Percentiles rank a stretch among this genome's conserved stretches.
phyloP scores from a whole-genome alignment of 2,329 filamentous ascomycete species.

The Fonsecaea nubica region DNA sequence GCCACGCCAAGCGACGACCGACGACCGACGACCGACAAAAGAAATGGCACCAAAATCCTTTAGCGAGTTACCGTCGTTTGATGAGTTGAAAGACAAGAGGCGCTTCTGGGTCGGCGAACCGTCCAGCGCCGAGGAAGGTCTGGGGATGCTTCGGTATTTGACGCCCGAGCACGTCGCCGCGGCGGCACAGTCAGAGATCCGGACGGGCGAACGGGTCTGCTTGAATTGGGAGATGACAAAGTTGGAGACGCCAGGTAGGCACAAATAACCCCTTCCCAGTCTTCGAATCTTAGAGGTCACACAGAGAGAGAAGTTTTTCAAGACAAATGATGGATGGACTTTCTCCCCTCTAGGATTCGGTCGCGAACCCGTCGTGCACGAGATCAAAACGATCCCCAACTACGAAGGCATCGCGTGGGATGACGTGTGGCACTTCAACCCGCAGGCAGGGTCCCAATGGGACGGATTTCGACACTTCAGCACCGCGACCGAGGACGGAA shows the following conservation, averaged over 20 bases:
- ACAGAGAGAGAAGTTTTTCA: too few relatives aligned
- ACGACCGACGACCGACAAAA: too few relatives aligned
- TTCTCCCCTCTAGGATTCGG: too few relatives aligned
- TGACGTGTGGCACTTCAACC: constrained; percentile 47
- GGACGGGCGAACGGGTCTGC: neutral
- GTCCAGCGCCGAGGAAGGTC: constrained; percentile 12
- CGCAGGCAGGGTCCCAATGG: constrained; percentile 21
- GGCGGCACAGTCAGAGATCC: constrained; percentile 13
- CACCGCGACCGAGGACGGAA: constrained; percentile 41
- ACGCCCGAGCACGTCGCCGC: neutral
- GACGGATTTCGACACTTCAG: constrained; percentile 24
- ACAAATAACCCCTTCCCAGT: too few relatives aligned
- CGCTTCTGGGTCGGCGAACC: constrained; percentile 14
- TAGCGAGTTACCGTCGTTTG: neutral
- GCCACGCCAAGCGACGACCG: too few relatives aligned
- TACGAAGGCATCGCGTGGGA: constrained; percentile 39
- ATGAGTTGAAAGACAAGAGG: constrained; percentile 47
- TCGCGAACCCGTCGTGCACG: too few relatives aligned
- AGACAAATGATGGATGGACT: too few relatives aligned
- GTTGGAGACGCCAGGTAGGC: neutral
- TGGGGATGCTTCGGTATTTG: constrained; percentile 7
- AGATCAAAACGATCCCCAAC: neutral
- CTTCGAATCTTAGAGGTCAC: too few relatives aligned
- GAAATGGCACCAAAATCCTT: too few relatives aligned
- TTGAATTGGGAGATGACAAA: constrained; percentile 12